phyloP scores from a whole-genome alignment of 1,284 basidiomycete genomes.

The Ustilago trichophora region DNA sequence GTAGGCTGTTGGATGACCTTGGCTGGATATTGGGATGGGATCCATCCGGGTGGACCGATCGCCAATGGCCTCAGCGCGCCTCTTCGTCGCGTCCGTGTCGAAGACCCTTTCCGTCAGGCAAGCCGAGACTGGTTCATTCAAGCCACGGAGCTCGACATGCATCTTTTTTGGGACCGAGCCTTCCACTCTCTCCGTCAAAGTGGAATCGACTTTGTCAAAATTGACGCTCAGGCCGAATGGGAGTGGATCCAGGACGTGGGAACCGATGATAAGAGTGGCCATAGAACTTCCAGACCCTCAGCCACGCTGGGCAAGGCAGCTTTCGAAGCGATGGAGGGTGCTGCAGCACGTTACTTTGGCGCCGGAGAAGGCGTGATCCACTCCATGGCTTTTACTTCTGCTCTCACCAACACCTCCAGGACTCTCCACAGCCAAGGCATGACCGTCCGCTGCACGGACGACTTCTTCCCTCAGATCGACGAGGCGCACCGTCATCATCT shows the following conservation, averaged over 20 bases:
- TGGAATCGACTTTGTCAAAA: slow-evolving; percentile 63
- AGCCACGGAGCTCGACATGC: slow-evolving; percentile 34
- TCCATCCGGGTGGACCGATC: slow-evolving; percentile 27
- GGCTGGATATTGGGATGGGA: slow-evolving; percentile 45
- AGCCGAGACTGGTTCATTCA: slow-evolving; percentile 37
- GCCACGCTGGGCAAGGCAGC: slow-evolving; percentile 10
- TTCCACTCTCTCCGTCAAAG: slow-evolving; percentile 51
- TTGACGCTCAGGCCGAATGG: slow-evolving; percentile 64
- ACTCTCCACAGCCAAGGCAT: slow-evolving; percentile 27
- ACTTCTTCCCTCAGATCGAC: slow-evolving; percentile 58
- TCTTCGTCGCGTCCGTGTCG: slow-evolving; percentile 9
- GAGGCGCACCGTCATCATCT: slow-evolving; percentile 63
- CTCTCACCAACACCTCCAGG: slow-evolving; percentile 27
- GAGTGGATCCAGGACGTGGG: slow-evolving; percentile 22
- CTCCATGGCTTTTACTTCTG: slow-evolving; percentile 54
- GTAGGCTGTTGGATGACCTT: slow-evolving; percentile 46
- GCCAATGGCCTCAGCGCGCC: slow-evolving; percentile 24
- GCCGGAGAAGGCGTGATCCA: slow-evolving; percentile 46
- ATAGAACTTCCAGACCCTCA: not conserved
- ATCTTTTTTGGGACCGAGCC: slow-evolving; percentile 52
- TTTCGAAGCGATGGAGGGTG: slow-evolving; percentile 41
- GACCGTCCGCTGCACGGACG: slow-evolving; percentile 36
- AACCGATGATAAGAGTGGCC: not conserved
- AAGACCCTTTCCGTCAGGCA: slow-evolving; percentile 65
- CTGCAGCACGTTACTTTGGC: slow-evolving; percentile 52